Evolutionary conservation across 176 grass and related monocot species (phyloP).

Genomic region (Neostapfia colusana): DNA sequence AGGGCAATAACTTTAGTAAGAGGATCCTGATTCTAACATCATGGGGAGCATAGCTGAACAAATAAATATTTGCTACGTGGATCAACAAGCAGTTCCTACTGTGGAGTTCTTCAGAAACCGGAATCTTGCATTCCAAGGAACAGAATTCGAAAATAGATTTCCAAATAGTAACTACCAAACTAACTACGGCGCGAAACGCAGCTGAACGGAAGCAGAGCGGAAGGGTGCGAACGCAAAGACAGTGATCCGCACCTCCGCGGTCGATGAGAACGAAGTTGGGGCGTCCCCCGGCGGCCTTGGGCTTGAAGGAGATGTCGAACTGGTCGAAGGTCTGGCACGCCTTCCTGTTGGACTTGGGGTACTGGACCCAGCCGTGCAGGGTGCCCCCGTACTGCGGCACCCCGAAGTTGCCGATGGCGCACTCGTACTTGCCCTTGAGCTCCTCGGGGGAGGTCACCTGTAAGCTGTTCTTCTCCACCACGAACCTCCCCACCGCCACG

Average conservation of each 20-base stretch:
- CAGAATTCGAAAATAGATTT: neutral
- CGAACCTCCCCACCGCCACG: conserved; percentile 53
- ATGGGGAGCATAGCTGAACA: neutral
- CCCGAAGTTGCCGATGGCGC: conserved; percentile 91
- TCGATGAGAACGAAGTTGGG: conserved; percentile 72
- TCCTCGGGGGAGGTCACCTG: conserved; percentile 65
- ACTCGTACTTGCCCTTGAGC: conserved; percentile 72
- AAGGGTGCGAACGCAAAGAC: neutral
- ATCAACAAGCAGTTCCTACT: neutral
- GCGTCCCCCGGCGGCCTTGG: conserved; percentile 47
- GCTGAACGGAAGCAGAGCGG: conserved; percentile 9
- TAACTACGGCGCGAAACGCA: neutral
- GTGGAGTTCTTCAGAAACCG: neutral
- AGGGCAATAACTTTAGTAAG: neutral
- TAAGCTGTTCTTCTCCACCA: conserved; percentile 91
- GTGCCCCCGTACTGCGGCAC: conserved; percentile 87
- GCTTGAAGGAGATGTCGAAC: conserved; percentile 64
- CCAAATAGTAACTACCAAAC: neutral
- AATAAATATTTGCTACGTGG: conserved; percentile 20
- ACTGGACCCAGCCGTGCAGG: conserved; percentile 60
- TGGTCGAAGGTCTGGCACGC: conserved; percentile 70
- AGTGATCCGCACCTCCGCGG: conserved; percentile 58
- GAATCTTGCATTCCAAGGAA: neutral
- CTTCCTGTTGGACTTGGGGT: conserved; percentile 66
- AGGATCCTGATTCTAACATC: neutral